Evolutionary conservation across 2,329 filamentous ascomycete species (phyloP).

Genomic region (Aspergillus terreus): DNA sequence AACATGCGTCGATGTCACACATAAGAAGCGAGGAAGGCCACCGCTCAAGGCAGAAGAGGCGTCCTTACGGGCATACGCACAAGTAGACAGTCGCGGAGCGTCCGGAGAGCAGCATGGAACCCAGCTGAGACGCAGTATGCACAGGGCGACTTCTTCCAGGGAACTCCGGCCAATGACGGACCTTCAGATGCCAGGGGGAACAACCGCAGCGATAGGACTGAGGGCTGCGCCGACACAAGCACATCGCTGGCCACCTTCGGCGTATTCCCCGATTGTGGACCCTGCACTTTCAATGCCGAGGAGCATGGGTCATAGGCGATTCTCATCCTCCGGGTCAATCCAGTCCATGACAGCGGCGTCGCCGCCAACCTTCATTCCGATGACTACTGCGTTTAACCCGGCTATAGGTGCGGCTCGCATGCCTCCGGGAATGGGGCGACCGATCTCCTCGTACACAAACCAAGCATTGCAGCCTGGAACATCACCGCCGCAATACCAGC

Average conservation of each 20-base stretch:
- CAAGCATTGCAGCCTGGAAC: constrained; percentile 26
- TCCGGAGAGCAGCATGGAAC: constrained; percentile 23
- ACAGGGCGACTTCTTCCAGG: constrained; percentile 34
- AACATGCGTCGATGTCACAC: constrained; percentile 44
- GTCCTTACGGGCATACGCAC: constrained; percentile 29
- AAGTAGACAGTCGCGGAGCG: constrained; percentile 23
- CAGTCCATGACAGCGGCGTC: constrained; percentile 22
- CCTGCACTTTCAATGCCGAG: constrained; percentile 22
- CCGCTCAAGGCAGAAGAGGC: constrained; percentile 42
- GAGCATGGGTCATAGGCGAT: constrained; percentile 26
- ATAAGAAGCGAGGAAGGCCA: constrained; percentile 45
- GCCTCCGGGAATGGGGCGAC: constrained; percentile 21
- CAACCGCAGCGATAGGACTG: constrained; percentile 16
- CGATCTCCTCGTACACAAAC: constrained; percentile 25
- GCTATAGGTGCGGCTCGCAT: constrained; percentile 18
- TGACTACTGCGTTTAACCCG: constrained; percentile 25
- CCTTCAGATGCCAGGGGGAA: constrained; percentile 26
- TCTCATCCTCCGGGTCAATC: constrained; percentile 30
- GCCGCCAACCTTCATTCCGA: constrained; percentile 23
- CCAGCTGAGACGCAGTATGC: constrained; percentile 23
- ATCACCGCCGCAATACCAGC: constrained; percentile 33
- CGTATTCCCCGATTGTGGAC: constrained; percentile 28
- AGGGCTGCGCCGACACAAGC: constrained; percentile 21
- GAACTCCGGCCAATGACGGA: constrained; percentile 38
- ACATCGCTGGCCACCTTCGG: constrained; percentile 31